Base-by-base conservation (phyloP, 768 basidiomycete species). In the Podaxis sp. region DNA sequence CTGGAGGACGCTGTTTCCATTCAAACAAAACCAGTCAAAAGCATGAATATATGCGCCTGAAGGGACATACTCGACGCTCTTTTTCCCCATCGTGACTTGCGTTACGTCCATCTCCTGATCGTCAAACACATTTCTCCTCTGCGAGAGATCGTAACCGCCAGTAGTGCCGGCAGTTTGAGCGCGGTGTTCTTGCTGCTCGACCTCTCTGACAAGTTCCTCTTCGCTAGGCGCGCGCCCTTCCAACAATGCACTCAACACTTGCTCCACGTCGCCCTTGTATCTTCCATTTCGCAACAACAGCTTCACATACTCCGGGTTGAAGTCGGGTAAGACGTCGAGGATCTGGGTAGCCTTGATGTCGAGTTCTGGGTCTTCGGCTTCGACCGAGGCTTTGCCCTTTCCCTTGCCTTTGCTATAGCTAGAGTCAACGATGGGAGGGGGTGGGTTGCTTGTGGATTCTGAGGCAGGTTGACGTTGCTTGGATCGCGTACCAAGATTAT, bases 61-160 rank as follows among this genome's bases (percentile, higher is more conserved):
- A 6, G 8, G 49, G 13, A 68, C 82, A 8, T 65, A 88, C 87
- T 71, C 76, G 4, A 67, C 64, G 17, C 59, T 76, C 78, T 83
- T 87, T 79, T 88, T 93, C 39, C 91, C 92, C 7, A 88, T 64
- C 26, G 79, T 78, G 24, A 95, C 63, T 57, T 78, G 77, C 5
- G 79, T 75, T 36, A 86, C 63, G 69, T 96, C 91, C 72, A 96
- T 82, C 17, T 72, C 70, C 52, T 92, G 87, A 24, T 85, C 83
- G 68, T 95, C 88, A 67, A 90, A 96, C 0, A 92, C 78, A 64
- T 96, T 98, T 54, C 76, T 74, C 63, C 94, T 75, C 65, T 86
- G 82, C 26, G 75, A 74, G 15, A 75, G 68, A 56, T 70, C 61
- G 51, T 71, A 72, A 38, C 15, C 57, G 3, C 59, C 54, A 13